Base-by-base conservation (phyloP, 1,284 basidiomycete species). In the Pulveroboletus sp. region DNA sequence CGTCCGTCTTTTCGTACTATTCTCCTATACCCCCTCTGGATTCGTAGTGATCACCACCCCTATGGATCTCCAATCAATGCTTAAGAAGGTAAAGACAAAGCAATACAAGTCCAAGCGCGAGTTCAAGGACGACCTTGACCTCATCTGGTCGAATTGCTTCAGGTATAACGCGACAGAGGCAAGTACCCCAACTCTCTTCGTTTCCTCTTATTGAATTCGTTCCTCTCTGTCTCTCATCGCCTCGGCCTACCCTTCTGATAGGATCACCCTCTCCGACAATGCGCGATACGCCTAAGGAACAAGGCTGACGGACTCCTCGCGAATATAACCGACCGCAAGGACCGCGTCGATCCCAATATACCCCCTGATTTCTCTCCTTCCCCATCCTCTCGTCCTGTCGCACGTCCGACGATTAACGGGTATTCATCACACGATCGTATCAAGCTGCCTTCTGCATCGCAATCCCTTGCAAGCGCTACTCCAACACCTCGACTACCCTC, bases 131-230 rank as follows among this genome's bases (percentile, higher is more conserved):
- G 97, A 99, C 73, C 77, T 99, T 45, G 91, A 96, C 64, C 82
- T 97, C 59, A 98, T 99, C 64, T 99, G 96, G 96, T 85, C 87
- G 53, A 99, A 99, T 66, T 98, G 96, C 71, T 82, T 91, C 63
- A 83, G 82, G 13, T 99, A 98, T 74, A 99, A 99, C 71, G 87
- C 89, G 26, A 83, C 87, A 17, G 90, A 93, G 73, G 95, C 93
- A 64, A 57, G 85, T 78, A 19, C 21, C 35, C 26, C 39, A 8
- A 17, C 16, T 1, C 16, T 43, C 15, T n/a, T 35, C 33, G 16
- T 44, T 52, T 49, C 26, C 48, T 42, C 44, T 16, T 24, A 36
- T 45, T 52, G 12, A 55, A 29, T 35, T 32, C 52, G 32, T 48
- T 42, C 1, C 24, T 33, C 39, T 33, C 41, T 47, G 44, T 50